Evolutionary conservation across 768 basidiomycete genomes (phyloP).

Genomic region (Steccherinum ochraceum): DNA sequence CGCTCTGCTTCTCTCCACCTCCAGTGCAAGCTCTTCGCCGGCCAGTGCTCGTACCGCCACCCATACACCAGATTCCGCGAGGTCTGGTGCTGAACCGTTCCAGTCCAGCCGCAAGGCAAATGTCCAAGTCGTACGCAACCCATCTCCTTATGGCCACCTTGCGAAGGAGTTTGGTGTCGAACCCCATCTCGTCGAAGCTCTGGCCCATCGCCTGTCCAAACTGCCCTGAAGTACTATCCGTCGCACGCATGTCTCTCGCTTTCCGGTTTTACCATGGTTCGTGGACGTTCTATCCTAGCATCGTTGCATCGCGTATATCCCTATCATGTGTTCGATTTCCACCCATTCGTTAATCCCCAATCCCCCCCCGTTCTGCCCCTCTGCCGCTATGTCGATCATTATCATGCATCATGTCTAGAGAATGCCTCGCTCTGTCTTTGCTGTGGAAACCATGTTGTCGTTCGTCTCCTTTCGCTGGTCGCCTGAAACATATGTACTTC

Average conservation of each 20-base stretch:
- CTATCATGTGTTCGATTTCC: background rate
- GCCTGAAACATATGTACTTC: background rate
- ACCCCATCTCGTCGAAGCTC: slow-evolving; percentile 57
- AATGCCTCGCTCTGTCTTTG: background rate
- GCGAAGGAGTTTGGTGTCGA: slow-evolving; percentile 75
- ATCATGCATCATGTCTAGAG: background rate
- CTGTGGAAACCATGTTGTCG: background rate
- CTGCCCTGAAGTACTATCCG: slow-evolving; percentile 5
- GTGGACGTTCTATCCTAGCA: background rate
- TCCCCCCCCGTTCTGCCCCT: no score
- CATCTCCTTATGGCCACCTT: slow-evolving; percentile 40
- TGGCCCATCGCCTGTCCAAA: slow-evolving; percentile 51
- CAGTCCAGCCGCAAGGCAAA: background rate
- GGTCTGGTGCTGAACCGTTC: slow-evolving; percentile 6
- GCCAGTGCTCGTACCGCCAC: slow-evolving; percentile 4
- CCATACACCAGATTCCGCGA: slow-evolving; percentile 4
- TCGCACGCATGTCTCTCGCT: background rate
- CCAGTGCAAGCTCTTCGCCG: slow-evolving; percentile 12
- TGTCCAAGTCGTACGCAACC: slow-evolving; percentile 4
- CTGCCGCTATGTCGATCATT: background rate
- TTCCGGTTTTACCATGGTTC: background rate
- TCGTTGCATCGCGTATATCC: background rate
- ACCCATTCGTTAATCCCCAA: background rate
- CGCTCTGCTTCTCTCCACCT: slow-evolving; percentile 16
- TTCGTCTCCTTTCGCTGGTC: background rate